A percentile compares a stretch with the other conserved stretches of the same genome.
Conservation (phyloP, 2,329 filamentous ascomycete species). For the Stachybotrys chartarum region DNA sequence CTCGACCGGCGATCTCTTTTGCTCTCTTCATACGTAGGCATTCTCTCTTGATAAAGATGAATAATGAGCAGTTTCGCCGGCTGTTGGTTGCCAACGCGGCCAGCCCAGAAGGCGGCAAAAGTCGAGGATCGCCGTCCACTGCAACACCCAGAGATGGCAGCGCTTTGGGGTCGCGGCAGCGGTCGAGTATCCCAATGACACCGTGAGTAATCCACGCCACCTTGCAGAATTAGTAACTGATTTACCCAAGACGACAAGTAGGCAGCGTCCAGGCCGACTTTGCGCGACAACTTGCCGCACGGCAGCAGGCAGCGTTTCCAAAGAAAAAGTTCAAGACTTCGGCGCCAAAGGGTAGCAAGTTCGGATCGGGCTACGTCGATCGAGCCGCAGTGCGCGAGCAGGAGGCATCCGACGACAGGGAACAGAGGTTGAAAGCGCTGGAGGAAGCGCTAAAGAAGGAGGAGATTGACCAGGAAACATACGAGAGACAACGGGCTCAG, state of each 20-base stretch:
- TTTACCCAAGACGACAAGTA: constrained; percentile 52
- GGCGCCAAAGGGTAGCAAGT: constrained; percentile 74
- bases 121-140: constrained; percentile 35
- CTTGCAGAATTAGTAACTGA: background rate
- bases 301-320: constrained; percentile 46
- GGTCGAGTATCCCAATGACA: constrained; percentile 86
- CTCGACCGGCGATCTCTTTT: background rate
- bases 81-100: constrained; percentile 52
- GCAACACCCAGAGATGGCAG: constrained; percentile 25
- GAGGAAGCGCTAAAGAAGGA: constrained; percentile 77
- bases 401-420: constrained; percentile 46
- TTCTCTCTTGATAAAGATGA: constrained; percentile 50
- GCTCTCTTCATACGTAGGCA: background rate
- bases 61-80: constrained; percentile 89
- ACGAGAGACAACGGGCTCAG: constrained; percentile 65
- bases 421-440: constrained; percentile 64
- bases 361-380: constrained; percentile 78
- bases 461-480: constrained; percentile 74
- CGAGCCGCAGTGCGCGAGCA: constrained; percentile 60
- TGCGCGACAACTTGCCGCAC: constrained; percentile 75
- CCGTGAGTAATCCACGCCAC: constrained; percentile 51
- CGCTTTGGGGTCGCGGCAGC: constrained; percentile 68
- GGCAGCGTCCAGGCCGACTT: constrained; percentile 57
- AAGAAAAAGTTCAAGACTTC: constrained; percentile 71
- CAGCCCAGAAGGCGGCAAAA: constrained; percentile 30